A percentile compares a stretch with the other conserved stretches of the same genome.
Conservation (phyloP, 805 yeast species). For the Suhomyces sp. region DNA sequence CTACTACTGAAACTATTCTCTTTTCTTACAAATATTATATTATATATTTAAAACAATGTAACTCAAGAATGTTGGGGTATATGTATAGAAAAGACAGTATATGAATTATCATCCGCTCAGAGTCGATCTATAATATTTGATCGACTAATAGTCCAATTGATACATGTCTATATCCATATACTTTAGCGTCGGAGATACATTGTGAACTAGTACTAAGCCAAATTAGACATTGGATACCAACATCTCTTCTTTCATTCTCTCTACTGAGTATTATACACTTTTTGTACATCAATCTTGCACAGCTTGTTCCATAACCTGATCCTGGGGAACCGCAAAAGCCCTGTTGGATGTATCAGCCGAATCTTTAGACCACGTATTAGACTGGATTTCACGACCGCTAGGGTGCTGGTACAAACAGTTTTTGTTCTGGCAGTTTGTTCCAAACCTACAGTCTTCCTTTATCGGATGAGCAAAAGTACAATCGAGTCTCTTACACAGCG, state of each 20-base stretch:
- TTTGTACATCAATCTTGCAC: slow-evolving; percentile 10
- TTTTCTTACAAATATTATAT: too few relatives aligned
- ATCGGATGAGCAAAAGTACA: slow-evolving; percentile 84
- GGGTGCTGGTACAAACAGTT: slow-evolving; percentile 79
- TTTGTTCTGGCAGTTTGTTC: slow-evolving; percentile 66
- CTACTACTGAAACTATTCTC: too few relatives aligned
- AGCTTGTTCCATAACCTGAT: slow-evolving; percentile 59
- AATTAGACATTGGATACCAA: too few relatives aligned
- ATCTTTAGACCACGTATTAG: slow-evolving; percentile 37
- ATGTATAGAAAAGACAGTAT: too few relatives aligned
- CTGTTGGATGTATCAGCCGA: slow-evolving; percentile 36
- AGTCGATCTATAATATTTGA: too few relatives aligned
- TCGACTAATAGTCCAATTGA: too few relatives aligned
- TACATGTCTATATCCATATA: too few relatives aligned
- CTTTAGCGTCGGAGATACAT: too few relatives aligned
- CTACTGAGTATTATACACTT: neutral
- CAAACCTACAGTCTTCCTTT: slow-evolving; percentile 76
- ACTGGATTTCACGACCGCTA: slow-evolving; percentile 53
- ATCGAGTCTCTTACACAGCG: slow-evolving; percentile 71
- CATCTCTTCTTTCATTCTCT: neutral
- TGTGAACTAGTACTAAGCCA: too few relatives aligned
- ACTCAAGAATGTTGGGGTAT: too few relatives aligned
- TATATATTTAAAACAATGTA: too few relatives aligned
- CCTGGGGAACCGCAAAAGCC: slow-evolving; percentile 75
- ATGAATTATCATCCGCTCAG: too few relatives aligned